A percentile compares a stretch with the other conserved stretches of the same genome.
Conservation (phyloP, 2,329 filamentous ascomycete species). For the Aspergillus aculeatinus region DNA sequence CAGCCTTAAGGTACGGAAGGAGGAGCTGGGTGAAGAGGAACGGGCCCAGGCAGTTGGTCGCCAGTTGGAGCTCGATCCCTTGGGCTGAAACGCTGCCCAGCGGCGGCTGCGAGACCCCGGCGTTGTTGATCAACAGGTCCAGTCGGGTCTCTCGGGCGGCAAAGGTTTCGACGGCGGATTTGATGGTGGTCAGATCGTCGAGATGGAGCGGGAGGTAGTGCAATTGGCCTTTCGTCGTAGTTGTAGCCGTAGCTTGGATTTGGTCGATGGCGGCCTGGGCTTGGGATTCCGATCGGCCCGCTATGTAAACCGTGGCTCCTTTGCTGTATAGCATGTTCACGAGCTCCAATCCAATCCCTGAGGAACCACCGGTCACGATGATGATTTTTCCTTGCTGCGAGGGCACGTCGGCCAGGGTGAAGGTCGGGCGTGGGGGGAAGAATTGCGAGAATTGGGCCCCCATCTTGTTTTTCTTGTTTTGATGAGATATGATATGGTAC, state of each 20-base stretch:
- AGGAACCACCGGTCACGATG: slow-evolving; percentile 12
- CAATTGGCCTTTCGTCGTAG: slow-evolving; percentile 29
- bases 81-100: slow-evolving; percentile 29
- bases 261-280: background rate
- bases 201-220: slow-evolving; percentile 51
- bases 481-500: no score
- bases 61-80: slow-evolving; percentile 41
- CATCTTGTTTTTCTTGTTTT: background rate
- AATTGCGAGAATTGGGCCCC: slow-evolving; percentile 9
- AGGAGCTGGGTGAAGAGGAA: slow-evolving; percentile 44
- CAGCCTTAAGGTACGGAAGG: slow-evolving; percentile 36
- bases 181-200: slow-evolving; percentile 20
- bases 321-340: slow-evolving; percentile 12
- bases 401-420: slow-evolving; percentile 9
- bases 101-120: slow-evolving; percentile 38
- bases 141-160: slow-evolving; percentile 35
- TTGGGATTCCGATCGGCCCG: background rate
- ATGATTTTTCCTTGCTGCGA: slow-evolving; percentile 8
- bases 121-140: slow-evolving; percentile 46
- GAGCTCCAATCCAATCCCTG: slow-evolving; percentile 15
- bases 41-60: slow-evolving; percentile 43
- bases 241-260: no score
- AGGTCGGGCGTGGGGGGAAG: slow-evolving; percentile 9
- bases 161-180: slow-evolving; percentile 34
- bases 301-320: slow-evolving; percentile 11